Evolutionary conservation across 495 filamentous ascomycete species (phyloP), one percentile per base, ranked within the genome.

Genomic region (Lophiostoma macrostomum): DNA sequence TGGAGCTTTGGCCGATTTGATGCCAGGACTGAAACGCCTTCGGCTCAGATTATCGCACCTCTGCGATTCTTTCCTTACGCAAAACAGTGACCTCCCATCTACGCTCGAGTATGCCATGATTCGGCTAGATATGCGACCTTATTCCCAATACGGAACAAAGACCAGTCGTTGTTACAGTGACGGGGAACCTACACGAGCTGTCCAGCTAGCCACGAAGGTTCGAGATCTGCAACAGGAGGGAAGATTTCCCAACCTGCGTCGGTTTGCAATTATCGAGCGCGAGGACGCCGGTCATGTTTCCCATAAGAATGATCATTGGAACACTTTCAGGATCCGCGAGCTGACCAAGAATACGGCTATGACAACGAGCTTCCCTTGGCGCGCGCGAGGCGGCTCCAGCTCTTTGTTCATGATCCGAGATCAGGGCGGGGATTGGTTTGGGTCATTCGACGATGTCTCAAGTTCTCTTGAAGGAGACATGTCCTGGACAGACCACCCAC

Each of bases 11-110:
- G 31, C 32, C 27, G 36, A 3, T 28, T 34, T 48, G 32, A 10
- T 56, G 8, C 50, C 50, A 23, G 16, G 40, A 8, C 31, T 54
- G 7, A 43, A 23, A 22, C 35, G 24, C 13, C 22, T 54, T n/a
- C 39, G 50, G 14, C 40, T 54, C 2, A 19, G 40, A 12, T 10
- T 38, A 10, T 38, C 40, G 10, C 27, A 45, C 16, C 3, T 54
- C 13, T 54, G 50, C 41, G 27, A 8, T 14, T 28, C 19, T 38
- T 35, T 38, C 2, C 27, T 36, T 3, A 12, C 16, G 12, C 29
- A 28, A 36, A 8, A 14, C 50, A 24, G 11, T 14, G 5, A 34
- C 40, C 8, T 20, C 30, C 11, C 39, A 24, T 54, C 50, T 4
- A 5, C 40, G 13, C 50, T 54, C n/a, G 28, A 44, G 25, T 18